Evolutionary conservation across 2,329 filamentous ascomycete genomes (phyloP), one percentile per base, ranked within the genome.

Genomic region (Colletotrichum orbiculare): DNA sequence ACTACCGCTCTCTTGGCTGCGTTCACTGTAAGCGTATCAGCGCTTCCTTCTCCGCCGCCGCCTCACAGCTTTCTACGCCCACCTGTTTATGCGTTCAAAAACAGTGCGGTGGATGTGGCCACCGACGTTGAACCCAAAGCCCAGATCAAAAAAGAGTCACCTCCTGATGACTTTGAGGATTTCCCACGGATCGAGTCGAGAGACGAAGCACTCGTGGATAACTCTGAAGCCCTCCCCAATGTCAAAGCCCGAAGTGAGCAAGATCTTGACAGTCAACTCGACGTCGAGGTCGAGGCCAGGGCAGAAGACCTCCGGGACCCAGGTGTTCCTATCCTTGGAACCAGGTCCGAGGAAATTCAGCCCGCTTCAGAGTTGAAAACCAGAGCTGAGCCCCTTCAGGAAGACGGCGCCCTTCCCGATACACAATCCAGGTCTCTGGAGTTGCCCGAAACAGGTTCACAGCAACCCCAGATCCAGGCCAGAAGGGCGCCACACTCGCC

Each of bases 81-180:
- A 8, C 43, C 56, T 2, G 43, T 47, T 13, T 33, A 54, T 11
- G 34, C 15, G 17, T 54, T 45, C 56, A 60, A n/a, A 6, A 37
- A 54, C 8, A 34, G 41, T 4, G 10, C 8, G 4, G 8, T 15
- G 2, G 10, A 38, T 2, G 48, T 46, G 5, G 37, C 13, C 34
- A 10, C 35, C 13, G 33, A 54, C 10, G 4, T 38, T 13, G 58
- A 60, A 17, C 43, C 43, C 3, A 15, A 34, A 4, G 8, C 42
- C 7, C 35, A 57, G 13, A 25, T 45, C 35, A 57, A 45, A 12
- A n/a, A 41, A 6, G 46, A 35, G 4, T 13, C 11, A 8, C 10
- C 10, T 9, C 2, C 6, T 17, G 42, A 60, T 5, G 15, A 12
- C 41, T 10, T 42, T 11, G 48, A 39, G 6, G 33, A 6, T 6